Base-by-base conservation (phyloP, 2,329 filamentous ascomycete species). In the Pseudopithomyces chartarum region DNA sequence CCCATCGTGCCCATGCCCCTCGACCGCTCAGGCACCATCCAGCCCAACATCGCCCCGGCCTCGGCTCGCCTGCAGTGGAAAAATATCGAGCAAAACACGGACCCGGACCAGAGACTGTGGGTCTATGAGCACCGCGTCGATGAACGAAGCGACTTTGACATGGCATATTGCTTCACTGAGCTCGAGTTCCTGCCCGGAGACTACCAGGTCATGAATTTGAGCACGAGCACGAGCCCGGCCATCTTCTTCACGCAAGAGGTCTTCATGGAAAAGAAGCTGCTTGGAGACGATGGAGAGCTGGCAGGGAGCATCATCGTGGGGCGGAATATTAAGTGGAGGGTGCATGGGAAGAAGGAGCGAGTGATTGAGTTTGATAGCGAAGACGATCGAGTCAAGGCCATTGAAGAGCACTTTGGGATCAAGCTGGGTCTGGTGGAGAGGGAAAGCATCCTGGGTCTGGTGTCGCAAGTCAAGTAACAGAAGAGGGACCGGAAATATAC, bases 141-240 rank as follows among this genome's bases (percentile, higher is more conserved):
- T 17, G 67, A 73, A 0, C 74, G 81, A 0, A 76, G 73, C 45
- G 77, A 79, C 1, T 92, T 88, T 85, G 77, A 81, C 20, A 77
- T 83, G 1, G 83, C 81, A 46, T 91, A 90, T 70, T 84, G 82
- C 58, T 92, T 92, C 70, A 81, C 82, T 13, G 74, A 76, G 61
- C 58, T 76, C 3, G 74, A 76, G 46, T 76, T 75, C 53, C 57
- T 70, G 15, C 68, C 66, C 0, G 59, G 55, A 17, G 74, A 76
- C 49, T 76, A 72, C 51, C 55, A 43, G 10, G 26, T 71, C 29
- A 71, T 74, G 66, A 76, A 73, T 47, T 69, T 73, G 49, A 73
- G 57, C 52, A 75, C 70, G 6, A 75, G 71, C 53, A 75, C 72
- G 1, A 71, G 60, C 50, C 66, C 51, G n/a, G 65, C 59, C 32